Conservation (phyloP, 2,329 filamentous ascomycete species). For the Samsoniella hepiali region DNA sequence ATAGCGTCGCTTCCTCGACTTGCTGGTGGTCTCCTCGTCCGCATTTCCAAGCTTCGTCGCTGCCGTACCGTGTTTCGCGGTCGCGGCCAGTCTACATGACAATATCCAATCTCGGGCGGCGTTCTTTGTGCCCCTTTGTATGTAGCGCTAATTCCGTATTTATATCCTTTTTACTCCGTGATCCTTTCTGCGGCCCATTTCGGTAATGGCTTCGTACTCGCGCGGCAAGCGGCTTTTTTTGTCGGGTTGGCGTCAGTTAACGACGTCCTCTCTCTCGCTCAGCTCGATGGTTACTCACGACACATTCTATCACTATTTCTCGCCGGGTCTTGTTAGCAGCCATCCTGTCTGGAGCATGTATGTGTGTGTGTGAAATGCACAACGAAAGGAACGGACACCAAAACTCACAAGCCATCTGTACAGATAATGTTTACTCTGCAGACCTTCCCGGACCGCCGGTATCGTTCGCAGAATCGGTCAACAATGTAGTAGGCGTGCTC, state of each 20-base stretch:
- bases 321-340: background rate
- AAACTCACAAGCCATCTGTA: constrained; percentile 8
- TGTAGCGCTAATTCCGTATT: background rate
- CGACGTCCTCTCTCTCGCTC: background rate
- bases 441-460: background rate
- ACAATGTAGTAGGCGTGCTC: constrained; percentile 1
- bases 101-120: background rate
- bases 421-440: background rate
- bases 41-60: background rate
- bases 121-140: background rate
- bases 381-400: background rate
- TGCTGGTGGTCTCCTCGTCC: background rate
- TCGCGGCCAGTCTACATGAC: background rate
- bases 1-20: background rate
- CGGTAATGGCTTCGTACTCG: background rate
- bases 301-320: background rate
- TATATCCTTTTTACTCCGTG: background rate
- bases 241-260: background rate
- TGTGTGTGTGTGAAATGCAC: background rate
- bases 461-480: background rate
- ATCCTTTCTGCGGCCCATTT: constrained; percentile 4
- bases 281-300: background rate
- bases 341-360: background rate
- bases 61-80: background rate
- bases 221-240: background rate